Evolutionary conservation across 768 basidiomycete species (phyloP).

Genomic region (Leucocoprinus leucothites): DNA sequence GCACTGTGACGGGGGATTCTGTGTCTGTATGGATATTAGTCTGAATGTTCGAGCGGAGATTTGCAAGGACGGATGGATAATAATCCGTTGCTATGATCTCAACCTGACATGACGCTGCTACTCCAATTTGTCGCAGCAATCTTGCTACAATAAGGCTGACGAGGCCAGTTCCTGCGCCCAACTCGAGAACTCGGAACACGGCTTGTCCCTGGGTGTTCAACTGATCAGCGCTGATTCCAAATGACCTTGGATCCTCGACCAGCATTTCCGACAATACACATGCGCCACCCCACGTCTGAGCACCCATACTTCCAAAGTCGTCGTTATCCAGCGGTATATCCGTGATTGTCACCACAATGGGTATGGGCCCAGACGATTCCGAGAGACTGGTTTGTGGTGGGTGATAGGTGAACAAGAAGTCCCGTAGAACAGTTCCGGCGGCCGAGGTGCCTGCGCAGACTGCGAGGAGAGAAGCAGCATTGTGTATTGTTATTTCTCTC

Average conservation of each 20-base stretch:
- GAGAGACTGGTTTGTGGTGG: background rate
- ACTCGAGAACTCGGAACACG: constrained; percentile 58
- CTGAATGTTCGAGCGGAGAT: constrained; percentile 59
- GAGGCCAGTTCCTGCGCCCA: constrained; percentile 84
- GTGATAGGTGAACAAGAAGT: constrained; percentile 40
- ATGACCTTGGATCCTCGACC: constrained; percentile 49
- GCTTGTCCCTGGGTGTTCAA: background rate
- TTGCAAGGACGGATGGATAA: constrained; percentile 68
- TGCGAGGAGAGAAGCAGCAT: constrained; percentile 62
- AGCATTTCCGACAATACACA: constrained; percentile 79
- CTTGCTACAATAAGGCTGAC: constrained; percentile 56
- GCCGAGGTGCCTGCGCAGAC: constrained; percentile 61
- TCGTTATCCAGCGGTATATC: constrained; percentile 69
- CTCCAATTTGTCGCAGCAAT: background rate
- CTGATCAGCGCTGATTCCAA: constrained; percentile 27
- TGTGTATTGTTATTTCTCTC: constrained; percentile 40
- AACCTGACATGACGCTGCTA: constrained; percentile 4
- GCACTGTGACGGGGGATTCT: constrained; percentile 5
- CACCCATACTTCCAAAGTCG: constrained; percentile 73
- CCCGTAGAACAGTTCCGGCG: constrained; percentile 54
- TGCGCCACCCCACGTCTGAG: constrained; percentile 88
- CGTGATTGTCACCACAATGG: constrained; percentile 43
- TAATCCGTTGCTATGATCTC: constrained; percentile 72
- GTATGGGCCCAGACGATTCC: background rate
- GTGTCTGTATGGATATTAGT: constrained; percentile 44